Conservation (phyloP, 352 stramenopile species). For the Globisporangium nunn region DNA sequence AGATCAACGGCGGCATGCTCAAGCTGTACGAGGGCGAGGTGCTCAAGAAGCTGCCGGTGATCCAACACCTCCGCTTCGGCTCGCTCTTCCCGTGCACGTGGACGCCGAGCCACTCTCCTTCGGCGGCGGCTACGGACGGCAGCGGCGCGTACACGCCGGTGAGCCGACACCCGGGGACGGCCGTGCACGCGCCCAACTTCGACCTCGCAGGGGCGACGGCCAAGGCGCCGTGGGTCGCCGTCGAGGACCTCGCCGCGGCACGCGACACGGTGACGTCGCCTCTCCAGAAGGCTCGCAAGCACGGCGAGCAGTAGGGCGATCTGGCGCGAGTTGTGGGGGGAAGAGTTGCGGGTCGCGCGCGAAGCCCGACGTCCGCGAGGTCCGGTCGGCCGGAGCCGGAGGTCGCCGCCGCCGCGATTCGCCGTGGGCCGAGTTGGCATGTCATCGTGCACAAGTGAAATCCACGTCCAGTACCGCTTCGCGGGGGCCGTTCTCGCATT, state of each 20-base stretch:
- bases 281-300: conserved; percentile 10
- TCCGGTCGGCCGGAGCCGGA: too few species aligned
- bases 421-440: too few species aligned
- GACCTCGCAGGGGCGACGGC: conserved; percentile 48
- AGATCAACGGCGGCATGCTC: conserved; percentile 88
- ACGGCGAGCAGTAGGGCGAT: conserved; percentile 1
- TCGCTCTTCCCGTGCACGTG: conserved; percentile 87
- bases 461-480: too few species aligned
- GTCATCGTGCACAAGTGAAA: too few species aligned
- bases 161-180: conserved; percentile 42
- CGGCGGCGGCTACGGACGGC: conserved; percentile 22
- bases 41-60: conserved; percentile 96
- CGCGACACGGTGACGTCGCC: conserved; percentile 51
- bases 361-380: too few species aligned
- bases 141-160: conserved; percentile 21
- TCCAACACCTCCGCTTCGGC: conserved; percentile 98
- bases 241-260: conserved; percentile 37
- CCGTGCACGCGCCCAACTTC: conserved; percentile 63
- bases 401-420: too few species aligned
- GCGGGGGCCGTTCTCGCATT: too few species aligned
- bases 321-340: neutral
- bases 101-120: conserved; percentile 39
- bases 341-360: too few species aligned
- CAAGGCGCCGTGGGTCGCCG: conserved; percentile 61
- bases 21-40: conserved; percentile 95